Evolutionary conservation across 2,329 filamentous ascomycete species (phyloP), one percentile per base, ranked within the genome.

Genomic region (Aphanocladium album): DNA sequence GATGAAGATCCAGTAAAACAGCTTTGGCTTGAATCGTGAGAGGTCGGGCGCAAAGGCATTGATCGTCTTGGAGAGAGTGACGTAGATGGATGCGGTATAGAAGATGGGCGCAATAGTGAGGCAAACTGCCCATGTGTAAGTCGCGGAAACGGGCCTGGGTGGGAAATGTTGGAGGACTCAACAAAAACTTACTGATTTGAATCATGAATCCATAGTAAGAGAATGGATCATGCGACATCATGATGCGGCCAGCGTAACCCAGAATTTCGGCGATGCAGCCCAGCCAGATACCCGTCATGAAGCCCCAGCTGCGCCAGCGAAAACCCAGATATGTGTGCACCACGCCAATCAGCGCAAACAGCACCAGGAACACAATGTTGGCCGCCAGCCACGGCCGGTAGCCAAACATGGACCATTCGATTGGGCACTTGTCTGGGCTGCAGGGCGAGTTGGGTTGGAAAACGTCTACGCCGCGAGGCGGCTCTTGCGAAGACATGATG

Each of bases 41-140:
- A 79, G 68, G 2, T 73, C 67, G 3, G 72, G 73, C 1, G 70
- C 73, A 62, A 79, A 70, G 69, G 69, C 70, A 46, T 79, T 54
- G 65, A 79, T 79, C 35, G 72, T 67, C 63, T 74, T 74, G 64
- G 71, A 73, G 33, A 88, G 77, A 33, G 83, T 87, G 58, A 89
- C 80, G 70, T 89, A 90, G 68, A 89, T 85, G 62, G 84, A 84
- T 0, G 86, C 87, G 30, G 83, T 65, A 80, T 83, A 78, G 64
- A 75, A 78, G 62, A 78, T 74, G 57, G 76, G 76, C 11, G 73
- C 76, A 63, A 72, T 70, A 4, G 83, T 87, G 55, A 89, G 76
- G 71, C 83, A 86, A 62, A 70, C 80, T 84, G 54, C 23, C 33
- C 12, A 27, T 17, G 62, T 12, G 27, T 64, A 57, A 12, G 23